Evolutionary conservation across 192 early-diverging fungal genomes (phyloP).

Genomic region (Cetraspora pellucida): DNA sequence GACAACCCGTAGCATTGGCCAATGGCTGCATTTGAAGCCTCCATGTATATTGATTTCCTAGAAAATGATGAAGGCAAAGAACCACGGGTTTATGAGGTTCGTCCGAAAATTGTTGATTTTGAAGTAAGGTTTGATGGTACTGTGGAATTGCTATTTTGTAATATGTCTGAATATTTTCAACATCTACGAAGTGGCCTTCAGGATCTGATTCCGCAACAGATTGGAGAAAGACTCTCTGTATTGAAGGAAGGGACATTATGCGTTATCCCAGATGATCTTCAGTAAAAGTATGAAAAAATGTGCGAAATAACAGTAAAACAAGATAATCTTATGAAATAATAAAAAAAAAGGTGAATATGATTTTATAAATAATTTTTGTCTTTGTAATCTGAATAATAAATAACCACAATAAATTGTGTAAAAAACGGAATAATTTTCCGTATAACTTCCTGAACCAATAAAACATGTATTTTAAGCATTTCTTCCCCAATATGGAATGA

Average conservation of each 20-base stretch:
- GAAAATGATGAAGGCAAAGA: constrained; percentile 24
- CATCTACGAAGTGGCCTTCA: constrained; percentile 14
- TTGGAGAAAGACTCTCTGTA: constrained; percentile 25
- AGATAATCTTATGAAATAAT: too few species aligned
- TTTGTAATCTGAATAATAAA: too few species aligned
- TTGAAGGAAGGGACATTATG: constrained; percentile 20
- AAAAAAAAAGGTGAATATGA: too few species aligned
- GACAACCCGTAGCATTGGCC: constrained; percentile 23
- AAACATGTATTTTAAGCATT: too few species aligned
- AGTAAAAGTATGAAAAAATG: too few species aligned
- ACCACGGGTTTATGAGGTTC: constrained; percentile 27
- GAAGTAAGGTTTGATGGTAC: background rate
- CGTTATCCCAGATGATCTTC: too few species aligned
- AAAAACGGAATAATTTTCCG: too few species aligned
- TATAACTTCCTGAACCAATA: too few species aligned
- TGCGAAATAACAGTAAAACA: too few species aligned
- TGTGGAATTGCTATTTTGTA: constrained; percentile 14
- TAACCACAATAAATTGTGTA: too few species aligned
- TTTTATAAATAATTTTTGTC: too few species aligned
- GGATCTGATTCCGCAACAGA: constrained; percentile 10
- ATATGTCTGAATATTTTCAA: constrained; percentile 11
- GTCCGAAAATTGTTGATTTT: background rate
- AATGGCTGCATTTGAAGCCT: constrained; percentile 21
- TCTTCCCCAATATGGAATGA: too few species aligned
- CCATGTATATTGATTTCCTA: constrained; percentile 31